Evolutionary conservation across 108 stramenopile species (phyloP).

Genomic region (Discostella pseudostelligera): DNA sequence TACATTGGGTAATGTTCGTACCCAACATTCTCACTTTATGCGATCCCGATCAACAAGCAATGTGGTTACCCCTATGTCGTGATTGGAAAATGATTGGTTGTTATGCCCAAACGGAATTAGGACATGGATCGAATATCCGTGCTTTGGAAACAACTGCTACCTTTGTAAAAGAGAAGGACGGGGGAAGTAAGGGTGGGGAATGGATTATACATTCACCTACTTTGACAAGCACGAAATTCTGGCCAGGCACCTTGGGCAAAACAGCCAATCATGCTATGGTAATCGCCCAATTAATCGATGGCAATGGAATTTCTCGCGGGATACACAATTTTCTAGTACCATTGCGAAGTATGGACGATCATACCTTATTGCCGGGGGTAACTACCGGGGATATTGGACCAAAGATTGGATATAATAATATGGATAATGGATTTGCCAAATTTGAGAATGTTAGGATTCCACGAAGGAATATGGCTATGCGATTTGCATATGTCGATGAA

Average conservation of each 20-base stretch:
- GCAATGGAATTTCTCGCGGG: slow-evolving; percentile 73
- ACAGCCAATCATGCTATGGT: slow-evolving; percentile 97
- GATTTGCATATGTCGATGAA: slow-evolving; percentile 78
- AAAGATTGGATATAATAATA: slow-evolving; percentile 93
- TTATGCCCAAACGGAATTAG: slow-evolving; percentile 95
- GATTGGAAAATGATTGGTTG: slow-evolving; percentile 95
- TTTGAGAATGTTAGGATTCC: slow-evolving; percentile 88
- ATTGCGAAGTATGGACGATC: slow-evolving; percentile 76
- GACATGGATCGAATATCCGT: slow-evolving; percentile 91
- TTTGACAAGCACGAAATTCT: slow-evolving; percentile 88
- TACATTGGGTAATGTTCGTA: slow-evolving; percentile 94
- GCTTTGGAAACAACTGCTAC: slow-evolving; percentile 95
- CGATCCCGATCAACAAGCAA: slow-evolving; percentile 85
- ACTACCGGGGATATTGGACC: slow-evolving; percentile 94
- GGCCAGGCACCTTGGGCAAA: slow-evolving; percentile 93
- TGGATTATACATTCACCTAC: slow-evolving; percentile 89
- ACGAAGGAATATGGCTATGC: slow-evolving; percentile 93
- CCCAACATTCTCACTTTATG: slow-evolving; percentile 83
- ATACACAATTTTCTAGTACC: slow-evolving; percentile 96
- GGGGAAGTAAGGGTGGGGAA: slow-evolving; percentile 60
- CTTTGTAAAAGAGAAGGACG: slow-evolving; percentile 73
- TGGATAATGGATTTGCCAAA: slow-evolving; percentile 95
- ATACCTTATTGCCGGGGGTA: slow-evolving; percentile 85
- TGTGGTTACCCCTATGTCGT: slow-evolving; percentile 89
- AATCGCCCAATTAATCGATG: slow-evolving; percentile 93